A percentile compares a stretch with the other conserved stretches of the same genome.
Conservation (phyloP, 1,139 yeast species). For the Hyphopichia burtonii region DNA sequence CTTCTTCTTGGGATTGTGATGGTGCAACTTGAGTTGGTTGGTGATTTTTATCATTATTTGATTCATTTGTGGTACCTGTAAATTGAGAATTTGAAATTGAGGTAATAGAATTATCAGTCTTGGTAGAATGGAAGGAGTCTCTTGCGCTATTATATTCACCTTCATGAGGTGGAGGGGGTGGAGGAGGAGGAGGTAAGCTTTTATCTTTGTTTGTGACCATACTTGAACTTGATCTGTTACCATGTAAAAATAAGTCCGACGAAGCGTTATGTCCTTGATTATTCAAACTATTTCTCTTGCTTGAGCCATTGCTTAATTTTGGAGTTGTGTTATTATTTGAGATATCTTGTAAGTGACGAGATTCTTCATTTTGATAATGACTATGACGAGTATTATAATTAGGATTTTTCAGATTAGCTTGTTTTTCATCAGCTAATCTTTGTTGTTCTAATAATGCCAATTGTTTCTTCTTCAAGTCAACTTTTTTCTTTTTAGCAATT, state of each 20-base stretch:
- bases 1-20: conserved; percentile 14
- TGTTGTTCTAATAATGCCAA: conserved; percentile 21
- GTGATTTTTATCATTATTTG: conserved; percentile 1
- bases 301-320: conserved; percentile 10
- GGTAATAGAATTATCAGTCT: conserved; percentile 13
- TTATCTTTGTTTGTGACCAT: conserved; percentile 23
- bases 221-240: conserved; percentile 16
- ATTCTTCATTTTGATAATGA: not conserved
- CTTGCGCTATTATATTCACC: conserved; percentile 3
- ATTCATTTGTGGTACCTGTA: conserved; percentile 12
- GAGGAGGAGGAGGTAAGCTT: conserved; percentile 32
- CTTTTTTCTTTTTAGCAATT: conserved; percentile 62
- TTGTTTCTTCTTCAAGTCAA: conserved; percentile 46
- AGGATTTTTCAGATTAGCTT: not conserved
- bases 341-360: conserved; percentile 16
- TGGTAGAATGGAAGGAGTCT: conserved; percentile 16
- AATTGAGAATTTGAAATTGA: conserved; percentile 14
- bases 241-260: conserved; percentile 9
- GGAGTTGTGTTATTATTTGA: conserved; percentile 16
- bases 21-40: not conserved
- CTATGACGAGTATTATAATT: not conserved
- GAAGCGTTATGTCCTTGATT: conserved; percentile 1
- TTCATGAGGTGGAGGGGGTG: conserved; percentile 4
- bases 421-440: conserved; percentile 9
- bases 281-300: conserved; percentile 7